Percentiles rank a stretch among this genome's conserved stretches.
Conservation (phyloP, 352 stramenopile species). For the Phytopythium oedochilum region DNA sequence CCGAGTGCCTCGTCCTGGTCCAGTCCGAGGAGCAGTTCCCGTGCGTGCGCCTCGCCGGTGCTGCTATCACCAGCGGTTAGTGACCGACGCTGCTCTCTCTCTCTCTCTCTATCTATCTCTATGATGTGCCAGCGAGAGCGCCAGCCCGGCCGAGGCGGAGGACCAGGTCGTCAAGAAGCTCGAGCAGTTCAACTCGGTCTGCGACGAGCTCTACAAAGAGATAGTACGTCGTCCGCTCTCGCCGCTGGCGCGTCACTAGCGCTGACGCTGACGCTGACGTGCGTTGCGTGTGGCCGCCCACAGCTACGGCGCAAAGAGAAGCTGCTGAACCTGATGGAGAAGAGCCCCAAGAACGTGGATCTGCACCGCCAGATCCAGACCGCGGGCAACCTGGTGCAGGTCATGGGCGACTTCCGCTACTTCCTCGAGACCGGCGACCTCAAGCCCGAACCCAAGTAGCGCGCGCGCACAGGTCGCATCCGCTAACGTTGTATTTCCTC, state of each 20-base stretch:
- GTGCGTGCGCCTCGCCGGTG: slow-evolving; percentile 21
- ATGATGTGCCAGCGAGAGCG: slow-evolving; percentile 33
- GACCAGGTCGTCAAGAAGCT: slow-evolving; percentile 85
- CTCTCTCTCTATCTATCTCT: too few relatives aligned
- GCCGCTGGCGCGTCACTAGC: too few relatives aligned
- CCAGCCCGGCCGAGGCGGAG: slow-evolving; percentile 34
- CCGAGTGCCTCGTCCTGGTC: slow-evolving; percentile 70
- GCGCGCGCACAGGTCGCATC: background rate
- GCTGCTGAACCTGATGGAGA: slow-evolving; percentile 82
- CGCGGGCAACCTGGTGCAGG: slow-evolving; percentile 74
- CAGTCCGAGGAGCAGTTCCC: slow-evolving; percentile 70
- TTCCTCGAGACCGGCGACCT: slow-evolving; percentile 71
- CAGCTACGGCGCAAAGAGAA: slow-evolving; percentile 82
- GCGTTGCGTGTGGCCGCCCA: too few relatives aligned
- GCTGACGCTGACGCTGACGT: too few relatives aligned
- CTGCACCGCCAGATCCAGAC: slow-evolving; percentile 85
- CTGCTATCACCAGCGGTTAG: too few relatives aligned
- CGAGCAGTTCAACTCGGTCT: slow-evolving; percentile 86
- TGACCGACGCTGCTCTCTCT: too few relatives aligned
- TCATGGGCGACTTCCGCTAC: slow-evolving; percentile 78
- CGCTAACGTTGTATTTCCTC: background rate
- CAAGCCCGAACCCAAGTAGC: slow-evolving; percentile 24
- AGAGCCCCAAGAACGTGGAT: slow-evolving; percentile 78
- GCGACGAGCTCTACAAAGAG: slow-evolving; percentile 86
- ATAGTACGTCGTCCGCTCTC: slow-evolving; percentile 43